Conservation (phyloP, 108 stramenopile genomes). For the Epipyxis sp. region DNA sequence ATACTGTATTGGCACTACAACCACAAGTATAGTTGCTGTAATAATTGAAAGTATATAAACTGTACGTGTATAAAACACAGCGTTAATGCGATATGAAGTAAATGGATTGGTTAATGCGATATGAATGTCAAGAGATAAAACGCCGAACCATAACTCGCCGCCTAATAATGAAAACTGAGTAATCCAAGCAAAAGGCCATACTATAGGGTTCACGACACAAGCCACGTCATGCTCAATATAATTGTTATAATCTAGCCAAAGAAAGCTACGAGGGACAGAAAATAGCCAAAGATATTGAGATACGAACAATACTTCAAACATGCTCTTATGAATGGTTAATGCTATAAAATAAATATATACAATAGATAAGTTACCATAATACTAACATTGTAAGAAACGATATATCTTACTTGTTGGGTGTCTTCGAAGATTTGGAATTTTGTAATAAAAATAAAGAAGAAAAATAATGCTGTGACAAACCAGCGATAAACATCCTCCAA, state of each 20-base stretch:
- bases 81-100: not conserved
- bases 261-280: not conserved
- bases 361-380: not conserved
- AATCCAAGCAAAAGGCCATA: slow-evolving; percentile 19
- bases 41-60: not conserved
- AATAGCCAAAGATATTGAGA: slow-evolving; percentile 31
- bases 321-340: not conserved
- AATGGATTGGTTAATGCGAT: slow-evolving; percentile 23
- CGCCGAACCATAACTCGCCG: slow-evolving; percentile 18
- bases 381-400: not conserved
- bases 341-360: not conserved
- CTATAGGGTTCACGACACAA: not conserved
- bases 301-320: slow-evolving; percentile 22
- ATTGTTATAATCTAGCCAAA: slow-evolving; percentile 20
- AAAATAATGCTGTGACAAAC: not conserved
- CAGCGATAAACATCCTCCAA: not conserved
- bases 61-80: not conserved
- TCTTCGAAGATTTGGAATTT: not conserved
- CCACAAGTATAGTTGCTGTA: slow-evolving; percentile 15
- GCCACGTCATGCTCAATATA: not conserved
- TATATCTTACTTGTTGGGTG: not conserved
- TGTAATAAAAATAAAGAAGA: not conserved
- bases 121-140: slow-evolving; percentile 22
- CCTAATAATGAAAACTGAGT: slow-evolving; percentile 27
- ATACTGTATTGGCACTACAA: not conserved